A percentile compares a stretch with the other conserved stretches of the same genome.
Evolutionary conservation across 1,284 basidiomycete genomes (phyloP).

Genomic region (Pseudozyma sp.): DNA sequence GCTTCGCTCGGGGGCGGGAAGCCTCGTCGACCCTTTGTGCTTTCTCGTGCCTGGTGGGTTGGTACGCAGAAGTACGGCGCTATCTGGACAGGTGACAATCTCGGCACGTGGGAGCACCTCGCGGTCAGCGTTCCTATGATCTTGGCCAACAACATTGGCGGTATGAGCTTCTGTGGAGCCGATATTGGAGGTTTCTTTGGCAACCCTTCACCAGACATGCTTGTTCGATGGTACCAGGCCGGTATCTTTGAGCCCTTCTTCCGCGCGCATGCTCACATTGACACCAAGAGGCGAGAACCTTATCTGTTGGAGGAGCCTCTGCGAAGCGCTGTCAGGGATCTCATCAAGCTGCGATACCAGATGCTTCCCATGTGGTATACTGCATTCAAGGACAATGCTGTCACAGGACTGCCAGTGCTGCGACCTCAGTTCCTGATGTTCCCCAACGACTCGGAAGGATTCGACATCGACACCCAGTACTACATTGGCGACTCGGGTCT

Average conservation of each 20-base stretch:
- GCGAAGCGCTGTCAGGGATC: constrained; percentile 81
- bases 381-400: constrained; percentile 76
- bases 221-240: constrained; percentile 96
- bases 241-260: constrained; percentile 97
- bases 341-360: constrained; percentile 85
- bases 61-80: constrained; percentile 96
- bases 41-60: constrained; percentile 93
- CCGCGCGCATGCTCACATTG: constrained; percentile 97
- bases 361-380: constrained; percentile 97
- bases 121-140: constrained; percentile 93
- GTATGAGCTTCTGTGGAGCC: constrained; percentile 91
- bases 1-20: constrained; percentile 74
- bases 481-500: constrained; percentile 89
- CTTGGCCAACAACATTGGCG: constrained; percentile 88
- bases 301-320: constrained; percentile 91
- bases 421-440: constrained; percentile 90
- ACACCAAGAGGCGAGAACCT: constrained; percentile 96
- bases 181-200: constrained; percentile 99
- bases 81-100: constrained; percentile 98
- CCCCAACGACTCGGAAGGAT: constrained; percentile 86
- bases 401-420: constrained; percentile 62
- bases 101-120: constrained; percentile 98
- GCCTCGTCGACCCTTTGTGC: constrained; percentile 80
- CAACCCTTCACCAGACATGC: constrained; percentile 91
- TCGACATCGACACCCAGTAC: constrained; percentile 92